Base-by-base conservation (phyloP, 139 green algal genomes). In the Chlamydomonas sp. region DNA sequence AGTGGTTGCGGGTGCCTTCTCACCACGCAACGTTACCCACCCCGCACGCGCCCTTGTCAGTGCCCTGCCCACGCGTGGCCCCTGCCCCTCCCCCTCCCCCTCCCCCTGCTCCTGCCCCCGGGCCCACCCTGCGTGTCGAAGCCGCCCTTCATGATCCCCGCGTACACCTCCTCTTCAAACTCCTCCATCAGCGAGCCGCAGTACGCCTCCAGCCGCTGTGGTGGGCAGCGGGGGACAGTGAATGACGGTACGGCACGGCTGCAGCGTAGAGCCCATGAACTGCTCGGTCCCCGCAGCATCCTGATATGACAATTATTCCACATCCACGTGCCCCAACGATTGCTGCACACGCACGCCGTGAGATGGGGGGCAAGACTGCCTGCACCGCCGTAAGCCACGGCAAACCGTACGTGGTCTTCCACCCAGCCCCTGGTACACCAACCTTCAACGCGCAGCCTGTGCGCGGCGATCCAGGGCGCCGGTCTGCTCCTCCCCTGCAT, bases 151-250 rank as follows among this genome's bases (percentile, higher is more conserved):
- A 74, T 89, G 63, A 95, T 91, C 10, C 85, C 91, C 67, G 82
- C 85, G n/a, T 92, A 69, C 15, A 95, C 15, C n/a, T 95, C 93
- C n/a, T 96, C 94, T 67, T 95, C 93, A n/a, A 90, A 71, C 66
- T 91, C 84, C 79, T 96, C 94, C 57, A 96, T 16, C 71, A 96
- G 57, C 14, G 88, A 78, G 1, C 89, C 86, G 86, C 94, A 96
- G 78, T 90, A 95, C 57, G 90, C 89, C 17, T 88, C 85, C 68
- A 96, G 89, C 60, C 91, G 83, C 80, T 91, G 72, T 12, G 7
- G 18, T 49, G 31, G 31, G 31, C 31, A 86, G 69, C 67, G 73
- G 64, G 62, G 60, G 7, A 80, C 69, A 76, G 62, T 61, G 63
- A 31, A 77, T 69, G 69, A 86, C 8, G 31, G 9, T 16, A 10